Evolutionary conservation across 2,329 filamentous ascomycete genomes (phyloP), one percentile per base, ranked within the genome.

Genomic region (Penicillium nordicum): DNA sequence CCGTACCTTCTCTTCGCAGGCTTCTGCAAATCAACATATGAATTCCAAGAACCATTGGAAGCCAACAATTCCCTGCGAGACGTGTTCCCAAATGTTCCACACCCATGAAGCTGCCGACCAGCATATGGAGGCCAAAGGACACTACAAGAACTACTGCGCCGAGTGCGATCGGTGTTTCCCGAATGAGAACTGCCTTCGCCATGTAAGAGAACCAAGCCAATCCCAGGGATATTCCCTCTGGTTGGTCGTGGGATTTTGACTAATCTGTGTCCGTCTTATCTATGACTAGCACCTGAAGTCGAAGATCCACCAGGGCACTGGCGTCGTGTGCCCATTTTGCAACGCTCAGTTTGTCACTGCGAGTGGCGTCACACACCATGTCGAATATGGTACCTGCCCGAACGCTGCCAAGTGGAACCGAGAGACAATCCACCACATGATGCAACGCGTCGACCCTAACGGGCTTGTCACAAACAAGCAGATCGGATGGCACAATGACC

Each of bases 321-420:
- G 68, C 2, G 66, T 85, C 9, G 0, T 43, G 0, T 88, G 85
- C 48, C 84, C 81, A 0, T 86, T 83, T 62, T 88, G 85, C 70
- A 65, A 73, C 30, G 57, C 42, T 2, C 29, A 9, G 4, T 82
- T 76, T 57, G 70, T 76, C 11, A 79, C 79, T 0, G 83, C 83
- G 2, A 82, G 79, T 1, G 84, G 83, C 2, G 60, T 87, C 7
- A 65, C 73, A 65, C 82, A 88, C 58, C 68, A 29, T 9, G 1
- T 87, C 1, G 85, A 88, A 60, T 69, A 63, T 0, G 80, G 80
- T 23, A 67, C 74, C 0, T 88, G 85, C 50, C 76, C 76, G 0
- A 67, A 68, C 0, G 80, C 81, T 0, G 70, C 66, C 0, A 52
- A 61, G 3, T 42, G 85, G 1, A 78, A 81, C 63, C 79, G 80